A percentile compares a stretch with the other conserved stretches of the same genome.
phyloP scores from a whole-genome alignment of 495 filamentous ascomycete species.

The Lasiosphaeris hirsuta region DNA sequence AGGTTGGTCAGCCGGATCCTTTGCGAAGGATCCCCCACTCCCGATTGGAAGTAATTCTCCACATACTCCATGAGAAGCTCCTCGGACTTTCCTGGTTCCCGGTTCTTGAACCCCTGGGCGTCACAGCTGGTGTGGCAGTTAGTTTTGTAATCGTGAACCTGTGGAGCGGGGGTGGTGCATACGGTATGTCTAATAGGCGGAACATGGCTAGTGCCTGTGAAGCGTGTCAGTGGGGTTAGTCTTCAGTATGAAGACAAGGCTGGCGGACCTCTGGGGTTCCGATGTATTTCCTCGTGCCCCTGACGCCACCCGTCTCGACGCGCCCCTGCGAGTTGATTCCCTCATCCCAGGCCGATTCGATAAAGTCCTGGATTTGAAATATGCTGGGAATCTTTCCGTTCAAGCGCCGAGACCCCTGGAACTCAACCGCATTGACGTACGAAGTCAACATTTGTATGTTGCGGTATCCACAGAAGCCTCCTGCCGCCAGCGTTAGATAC shows the following conservation, averaged over 20 bases:
- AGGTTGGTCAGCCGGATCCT: slow-evolving; percentile 66
- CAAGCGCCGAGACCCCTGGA: slow-evolving; percentile 59
- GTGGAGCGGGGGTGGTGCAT: slow-evolving; percentile 23
- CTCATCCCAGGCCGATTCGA: slow-evolving; percentile 86
- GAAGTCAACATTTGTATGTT: slow-evolving; percentile 95
- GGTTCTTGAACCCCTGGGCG: slow-evolving; percentile 36
- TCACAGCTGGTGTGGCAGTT: slow-evolving; percentile 28
- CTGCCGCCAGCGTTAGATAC: slow-evolving; percentile 26
- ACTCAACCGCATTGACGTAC: slow-evolving; percentile 60
- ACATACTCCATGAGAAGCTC: slow-evolving; percentile 58
- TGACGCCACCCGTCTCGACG: slow-evolving; percentile 81
- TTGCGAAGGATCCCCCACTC: slow-evolving; percentile 31
- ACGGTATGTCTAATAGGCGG: slow-evolving; percentile 63
- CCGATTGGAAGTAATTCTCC: slow-evolving; percentile 68
- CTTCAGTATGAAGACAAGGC: neutral
- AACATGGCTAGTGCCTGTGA: slow-evolving; percentile 77
- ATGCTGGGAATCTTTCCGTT: slow-evolving; percentile 67
- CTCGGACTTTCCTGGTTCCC: slow-evolving; percentile 31
- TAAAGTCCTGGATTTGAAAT: slow-evolving; percentile 79
- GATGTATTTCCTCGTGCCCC: slow-evolving; percentile 89
- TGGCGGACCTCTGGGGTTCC: slow-evolving; percentile 79
- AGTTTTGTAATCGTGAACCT: neutral
- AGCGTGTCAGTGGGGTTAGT: neutral
- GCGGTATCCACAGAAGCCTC: slow-evolving; percentile 95
- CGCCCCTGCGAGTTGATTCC: slow-evolving; percentile 74